These are phyloP conservation scores for Zymoseptoria tritici DNA, from an alignment of 2,329 filamentous ascomycete species.

Conservation along the genomic window DNA sequence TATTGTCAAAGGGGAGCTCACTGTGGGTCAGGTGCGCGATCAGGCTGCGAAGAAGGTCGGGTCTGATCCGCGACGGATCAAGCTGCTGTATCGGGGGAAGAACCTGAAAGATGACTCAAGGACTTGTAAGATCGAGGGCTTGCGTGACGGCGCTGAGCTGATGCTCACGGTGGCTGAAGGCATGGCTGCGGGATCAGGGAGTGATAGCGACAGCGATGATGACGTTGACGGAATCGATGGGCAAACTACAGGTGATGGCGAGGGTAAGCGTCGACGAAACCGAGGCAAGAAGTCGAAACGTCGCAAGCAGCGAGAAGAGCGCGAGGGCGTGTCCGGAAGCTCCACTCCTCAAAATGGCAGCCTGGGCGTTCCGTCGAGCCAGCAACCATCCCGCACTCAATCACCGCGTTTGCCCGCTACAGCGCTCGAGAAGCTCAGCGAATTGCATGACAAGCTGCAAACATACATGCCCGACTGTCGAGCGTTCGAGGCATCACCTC, in stretches of 20 bases:
- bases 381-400: slow-evolving; percentile 30
- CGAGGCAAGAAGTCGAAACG: slow-evolving; percentile 39
- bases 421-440: slow-evolving; percentile 57
- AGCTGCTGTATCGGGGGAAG: slow-evolving; percentile 66
- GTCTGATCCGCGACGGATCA: slow-evolving; percentile 52
- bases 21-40: slow-evolving; percentile 57
- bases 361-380: slow-evolving; percentile 30
- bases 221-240: slow-evolving; percentile 34
- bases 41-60: slow-evolving; percentile 62
- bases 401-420: slow-evolving; percentile 36
- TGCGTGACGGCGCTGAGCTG: slow-evolving; percentile 54
- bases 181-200: slow-evolving; percentile 31
- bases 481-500: slow-evolving; percentile 55
- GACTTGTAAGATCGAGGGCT: slow-evolving; percentile 51
- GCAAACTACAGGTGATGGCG: slow-evolving; percentile 18
- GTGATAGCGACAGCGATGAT: slow-evolving; percentile 35
- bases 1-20: slow-evolving; percentile 66
- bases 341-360: slow-evolving; percentile 29
- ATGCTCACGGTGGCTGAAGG: slow-evolving; percentile 51
- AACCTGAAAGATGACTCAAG: slow-evolving; percentile 58
- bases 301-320: slow-evolving; percentile 34
- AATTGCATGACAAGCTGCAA: slow-evolving; percentile 58
- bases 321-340: slow-evolving; percentile 21
- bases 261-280: slow-evolving; percentile 34
- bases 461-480: slow-evolving; percentile 58